phyloP scores from a whole-genome alignment of 768 basidiomycete genomes.

The Ramaria sp. region DNA sequence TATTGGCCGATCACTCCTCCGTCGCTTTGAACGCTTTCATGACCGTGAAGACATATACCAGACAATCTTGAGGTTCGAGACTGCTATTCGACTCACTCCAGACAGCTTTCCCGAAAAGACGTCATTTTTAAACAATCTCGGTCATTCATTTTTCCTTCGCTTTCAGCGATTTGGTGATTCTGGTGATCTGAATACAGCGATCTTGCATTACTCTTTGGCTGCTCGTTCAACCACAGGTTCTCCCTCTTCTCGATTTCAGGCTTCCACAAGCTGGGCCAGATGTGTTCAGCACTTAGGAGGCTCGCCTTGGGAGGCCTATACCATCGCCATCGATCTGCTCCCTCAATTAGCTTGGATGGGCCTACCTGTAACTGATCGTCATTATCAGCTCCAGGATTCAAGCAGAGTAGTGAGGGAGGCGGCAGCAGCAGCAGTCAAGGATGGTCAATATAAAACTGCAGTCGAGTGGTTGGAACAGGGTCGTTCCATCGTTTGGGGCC shows the following conservation, averaged over 20 bases:
- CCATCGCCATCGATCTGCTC: conserved; percentile 5
- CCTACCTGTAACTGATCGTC: conserved; percentile 11
- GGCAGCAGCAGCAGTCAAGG: not conserved
- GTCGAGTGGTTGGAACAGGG: conserved; percentile 12
- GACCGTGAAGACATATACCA: not conserved
- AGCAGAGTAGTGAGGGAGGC: not conserved
- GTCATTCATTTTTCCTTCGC: not conserved
- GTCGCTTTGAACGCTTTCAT: not conserved
- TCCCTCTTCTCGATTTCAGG: not conserved
- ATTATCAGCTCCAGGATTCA: conserved; percentile 1
- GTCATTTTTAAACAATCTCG: not conserved
- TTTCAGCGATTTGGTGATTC: not conserved
- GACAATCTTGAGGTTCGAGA: not conserved
- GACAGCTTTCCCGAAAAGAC: not conserved
- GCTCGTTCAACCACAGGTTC: not conserved
- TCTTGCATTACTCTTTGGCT: not conserved
- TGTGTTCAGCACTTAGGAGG: not conserved
- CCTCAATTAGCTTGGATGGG: conserved; percentile 14
- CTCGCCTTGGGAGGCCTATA: not conserved
- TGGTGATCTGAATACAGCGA: not conserved
- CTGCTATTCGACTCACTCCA: not conserved
- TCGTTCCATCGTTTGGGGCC: conserved; percentile 15
- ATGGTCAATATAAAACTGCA: not conserved
- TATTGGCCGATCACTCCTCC: not conserved
- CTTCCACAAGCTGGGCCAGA: not conserved